Evolutionary conservation across 352 stramenopile genomes (phyloP).

Genomic region (Plasmopara muralis): DNA sequence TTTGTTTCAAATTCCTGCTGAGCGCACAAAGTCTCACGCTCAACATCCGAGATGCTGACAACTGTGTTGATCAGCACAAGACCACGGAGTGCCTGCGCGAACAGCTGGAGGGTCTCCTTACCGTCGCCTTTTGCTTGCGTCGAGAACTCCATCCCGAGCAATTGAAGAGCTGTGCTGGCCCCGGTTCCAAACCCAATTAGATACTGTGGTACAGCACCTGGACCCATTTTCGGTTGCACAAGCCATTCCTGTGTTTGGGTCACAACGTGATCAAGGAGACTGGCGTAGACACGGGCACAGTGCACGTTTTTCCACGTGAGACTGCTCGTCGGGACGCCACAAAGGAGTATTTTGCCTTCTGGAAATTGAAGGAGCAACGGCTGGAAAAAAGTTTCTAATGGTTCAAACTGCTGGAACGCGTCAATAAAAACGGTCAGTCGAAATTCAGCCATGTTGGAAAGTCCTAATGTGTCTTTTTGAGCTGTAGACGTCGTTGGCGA

Average conservation of each 20-base stretch:
- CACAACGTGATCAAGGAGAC: conserved; percentile 48
- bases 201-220: conserved; percentile 58
- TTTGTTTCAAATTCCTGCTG: conserved; percentile 10
- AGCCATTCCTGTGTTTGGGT: conserved; percentile 54
- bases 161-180: conserved; percentile 36
- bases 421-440: conserved; percentile 65
- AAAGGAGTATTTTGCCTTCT: conserved; percentile 56
- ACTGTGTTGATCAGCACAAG: conserved; percentile 53
- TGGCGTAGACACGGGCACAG: conserved; percentile 36
- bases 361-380: conserved; percentile 52
- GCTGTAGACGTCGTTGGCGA: conserved; percentile 12
- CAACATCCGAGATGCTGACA: conserved; percentile 16
- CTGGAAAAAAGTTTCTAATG: conserved; percentile 50
- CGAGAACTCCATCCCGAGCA: conserved; percentile 43
- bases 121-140: conserved; percentile 16
- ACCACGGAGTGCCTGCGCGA: conserved; percentile 38
- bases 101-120: conserved; percentile 26
- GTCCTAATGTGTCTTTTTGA: conserved; percentile 5
- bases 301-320: conserved; percentile 47
- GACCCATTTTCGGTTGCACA: conserved; percentile 61
- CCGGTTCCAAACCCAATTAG: conserved; percentile 59
- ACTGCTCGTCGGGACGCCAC: conserved; percentile 39
- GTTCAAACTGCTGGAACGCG: conserved; percentile 55
- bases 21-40: conserved; percentile 19
- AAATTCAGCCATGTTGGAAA: conserved; percentile 20